A percentile compares a stretch with the other conserved stretches of the same genome.
phyloP scores from a whole-genome alignment of 768 basidiomycete species.

The Chiua virens region DNA sequence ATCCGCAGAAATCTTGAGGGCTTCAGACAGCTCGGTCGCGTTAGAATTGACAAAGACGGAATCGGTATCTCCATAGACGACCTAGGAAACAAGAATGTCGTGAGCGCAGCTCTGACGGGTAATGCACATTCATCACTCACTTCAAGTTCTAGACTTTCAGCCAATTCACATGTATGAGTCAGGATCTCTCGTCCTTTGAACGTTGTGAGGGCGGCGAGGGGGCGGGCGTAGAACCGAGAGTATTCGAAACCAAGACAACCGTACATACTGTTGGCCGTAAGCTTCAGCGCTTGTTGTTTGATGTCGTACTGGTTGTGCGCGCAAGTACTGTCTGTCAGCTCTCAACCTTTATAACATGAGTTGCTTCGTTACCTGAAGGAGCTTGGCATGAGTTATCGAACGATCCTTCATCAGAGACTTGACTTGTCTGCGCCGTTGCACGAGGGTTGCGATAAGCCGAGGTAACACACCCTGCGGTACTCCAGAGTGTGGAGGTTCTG shows the following conservation, averaged over 20 bases:
- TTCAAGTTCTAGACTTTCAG: conserved; percentile 86
- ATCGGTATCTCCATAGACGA: conserved; percentile 98
- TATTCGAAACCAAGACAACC: conserved; percentile 98
- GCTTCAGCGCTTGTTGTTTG: conserved; percentile 94
- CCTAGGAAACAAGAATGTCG: conserved; percentile 46
- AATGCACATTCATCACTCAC: conserved; percentile 46
- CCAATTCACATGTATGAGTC: conserved; percentile 89
- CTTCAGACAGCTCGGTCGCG: conserved; percentile 82
- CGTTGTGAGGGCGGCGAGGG: conserved; percentile 95
- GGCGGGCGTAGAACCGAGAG: conserved; percentile 94
- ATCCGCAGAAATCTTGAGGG: conserved; percentile 84
- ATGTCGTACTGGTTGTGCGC: conserved; percentile 75
- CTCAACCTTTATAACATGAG: neutral
- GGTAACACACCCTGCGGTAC: conserved; percentile 88
- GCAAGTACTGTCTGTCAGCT: conserved; percentile 3
- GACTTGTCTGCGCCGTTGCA: conserved; percentile 84
- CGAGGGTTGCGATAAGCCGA: conserved; percentile 94
- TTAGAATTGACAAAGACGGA: conserved; percentile 99
- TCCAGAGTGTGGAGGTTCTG: conserved; percentile 77
- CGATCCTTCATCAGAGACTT: conserved; percentile 95
- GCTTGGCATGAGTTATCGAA: conserved; percentile 64
- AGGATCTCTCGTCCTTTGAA: conserved; percentile 98
- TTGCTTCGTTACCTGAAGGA: conserved; percentile 67
- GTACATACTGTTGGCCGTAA: conserved; percentile 99
- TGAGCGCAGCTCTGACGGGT: neutral